Percentiles rank a stretch among this genome's conserved stretches.
phyloP scores from a whole-genome alignment of 2,329 filamentous ascomycete genomes.

The Fusarium torulosum region DNA sequence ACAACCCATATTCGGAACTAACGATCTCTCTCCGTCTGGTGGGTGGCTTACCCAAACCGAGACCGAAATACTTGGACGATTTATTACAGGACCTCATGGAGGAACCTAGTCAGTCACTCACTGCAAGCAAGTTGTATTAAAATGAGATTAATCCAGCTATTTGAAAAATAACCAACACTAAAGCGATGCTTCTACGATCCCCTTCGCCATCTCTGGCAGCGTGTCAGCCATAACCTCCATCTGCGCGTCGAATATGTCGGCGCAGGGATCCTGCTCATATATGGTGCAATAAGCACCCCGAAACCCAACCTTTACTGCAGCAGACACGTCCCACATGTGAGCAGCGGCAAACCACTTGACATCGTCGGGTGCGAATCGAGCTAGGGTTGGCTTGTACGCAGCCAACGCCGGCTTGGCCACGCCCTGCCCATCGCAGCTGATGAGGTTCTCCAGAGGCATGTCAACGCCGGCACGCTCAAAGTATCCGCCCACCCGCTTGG shows the following conservation, averaged over 20 bases:
- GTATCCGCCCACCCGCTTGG: conserved; percentile 63
- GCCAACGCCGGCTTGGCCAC: conserved; percentile 53
- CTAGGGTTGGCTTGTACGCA: conserved; percentile 57
- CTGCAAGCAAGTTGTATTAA: too few relatives aligned
- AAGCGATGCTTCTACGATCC: not conserved
- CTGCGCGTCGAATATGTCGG: conserved; percentile 3
- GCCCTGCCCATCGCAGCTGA: conserved; percentile 61
- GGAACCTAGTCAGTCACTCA: not conserved
- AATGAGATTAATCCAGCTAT: accelerated
- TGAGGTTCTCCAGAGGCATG: conserved; percentile 63
- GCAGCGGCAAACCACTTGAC: conserved; percentile 69
- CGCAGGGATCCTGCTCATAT: conserved; percentile 11
- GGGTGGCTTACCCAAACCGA: conserved; percentile 4
- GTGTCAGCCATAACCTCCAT: conserved; percentile 6
- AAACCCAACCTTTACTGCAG: conserved; percentile 52
- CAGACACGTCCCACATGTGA: conserved; percentile 70
- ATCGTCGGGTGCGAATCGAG: conserved; percentile 46
- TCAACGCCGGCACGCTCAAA: conserved; percentile 62
- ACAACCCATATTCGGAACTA: not conserved
- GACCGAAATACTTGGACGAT: conserved; percentile 2
- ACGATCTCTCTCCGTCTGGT: conserved; percentile 1
- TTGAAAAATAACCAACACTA: not conserved
- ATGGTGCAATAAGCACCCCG: conserved; percentile 14
- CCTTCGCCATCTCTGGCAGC: conserved; percentile 7
- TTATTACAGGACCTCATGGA: conserved; percentile 1